Base-by-base conservation (phyloP, 441 rosid genomes). In the Populus hybrid region DNA sequence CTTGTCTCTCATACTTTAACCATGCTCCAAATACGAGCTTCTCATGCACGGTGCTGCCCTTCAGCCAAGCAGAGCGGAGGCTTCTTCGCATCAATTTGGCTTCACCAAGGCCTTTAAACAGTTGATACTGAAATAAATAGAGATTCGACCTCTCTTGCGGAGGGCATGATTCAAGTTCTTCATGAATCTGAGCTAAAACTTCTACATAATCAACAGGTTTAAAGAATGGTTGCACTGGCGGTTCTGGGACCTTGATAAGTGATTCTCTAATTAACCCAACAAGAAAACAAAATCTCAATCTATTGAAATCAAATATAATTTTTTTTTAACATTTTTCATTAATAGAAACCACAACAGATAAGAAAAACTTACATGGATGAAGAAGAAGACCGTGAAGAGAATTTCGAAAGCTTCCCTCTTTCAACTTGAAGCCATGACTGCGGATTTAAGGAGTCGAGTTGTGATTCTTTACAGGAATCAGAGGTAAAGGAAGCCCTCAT, bases 361-460 rank as follows among this genome's bases (percentile, higher is more conserved):
- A 73, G 3, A 73, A 34, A 18, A 77, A 86, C 98, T 90, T 86
- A 96, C 99, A 89, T 86, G 70, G 99, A 96, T 66, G 96, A 87
- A 24, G 92, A 83, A 8, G 89, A 86, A 70, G 87, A 76, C 65
- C 85, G 84, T 32, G 92, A 79, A 24, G 92, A 83, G 5, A 86
- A 66, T 79, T 90, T 91, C 63, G 89, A 83, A 75, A 88, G 86
- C 81, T 94, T 96, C 85, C 98, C 99, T 84, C 98, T 90, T 83
- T 96, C 99, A 79, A 94, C 98, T 88, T 96, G 99, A 77, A 94
- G 99, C 99, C 99, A 96, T 70, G 98, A 92, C 88, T 96, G 98
- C 10, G 98, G 98, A 92, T 96, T 96, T 67, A 93, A 83, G 1
- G 91, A 89, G 88, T 90, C 78, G 80, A 90, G 88, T 78, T 91